A percentile compares a stretch with the other conserved stretches of the same genome.
Conservation (phyloP, 1,139 yeast genomes). For the Saccharomyces hybrid region DNA sequence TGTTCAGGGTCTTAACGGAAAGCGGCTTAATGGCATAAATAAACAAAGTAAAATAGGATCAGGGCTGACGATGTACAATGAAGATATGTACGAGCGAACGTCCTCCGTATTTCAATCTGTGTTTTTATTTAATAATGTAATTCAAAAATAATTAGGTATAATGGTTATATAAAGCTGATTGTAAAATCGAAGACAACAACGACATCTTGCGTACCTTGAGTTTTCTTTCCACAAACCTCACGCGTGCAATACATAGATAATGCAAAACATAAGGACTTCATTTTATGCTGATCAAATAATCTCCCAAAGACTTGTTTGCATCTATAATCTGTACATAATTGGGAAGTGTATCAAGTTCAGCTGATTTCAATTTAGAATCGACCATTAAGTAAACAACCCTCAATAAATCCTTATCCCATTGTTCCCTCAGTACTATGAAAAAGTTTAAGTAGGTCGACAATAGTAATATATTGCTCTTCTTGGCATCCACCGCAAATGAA, state of each 20-base stretch:
- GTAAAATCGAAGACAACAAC: no score
- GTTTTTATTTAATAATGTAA: no score
- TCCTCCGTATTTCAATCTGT: no score
- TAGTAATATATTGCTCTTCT: conserved; percentile 13
- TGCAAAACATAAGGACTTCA: neutral
- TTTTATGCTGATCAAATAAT: neutral
- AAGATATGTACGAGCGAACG: no score
- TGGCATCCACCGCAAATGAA: conserved; percentile 6
- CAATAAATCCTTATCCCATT: conserved; percentile 22
- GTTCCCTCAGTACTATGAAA: conserved; percentile 16
- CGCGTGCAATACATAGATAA: no score
- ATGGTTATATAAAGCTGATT: no score
- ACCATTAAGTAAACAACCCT: conserved; percentile 5
- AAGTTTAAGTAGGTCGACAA: conserved; percentile 22
- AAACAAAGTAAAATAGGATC: neutral
- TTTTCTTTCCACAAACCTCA: no score
- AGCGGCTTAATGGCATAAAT: neutral
- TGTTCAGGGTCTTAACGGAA: neutral
- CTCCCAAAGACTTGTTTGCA: neutral
- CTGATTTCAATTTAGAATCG: neutral
- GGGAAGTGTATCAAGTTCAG: neutral
- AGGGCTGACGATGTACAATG: no score
- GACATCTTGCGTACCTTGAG: no score
- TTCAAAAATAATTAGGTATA: no score
- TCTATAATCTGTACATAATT: conserved; percentile 2